These are phyloP conservation scores for Abortiporus biennis DNA, from an alignment of 1,284 basidiomycete species.

Conservation along the genomic window DNA sequence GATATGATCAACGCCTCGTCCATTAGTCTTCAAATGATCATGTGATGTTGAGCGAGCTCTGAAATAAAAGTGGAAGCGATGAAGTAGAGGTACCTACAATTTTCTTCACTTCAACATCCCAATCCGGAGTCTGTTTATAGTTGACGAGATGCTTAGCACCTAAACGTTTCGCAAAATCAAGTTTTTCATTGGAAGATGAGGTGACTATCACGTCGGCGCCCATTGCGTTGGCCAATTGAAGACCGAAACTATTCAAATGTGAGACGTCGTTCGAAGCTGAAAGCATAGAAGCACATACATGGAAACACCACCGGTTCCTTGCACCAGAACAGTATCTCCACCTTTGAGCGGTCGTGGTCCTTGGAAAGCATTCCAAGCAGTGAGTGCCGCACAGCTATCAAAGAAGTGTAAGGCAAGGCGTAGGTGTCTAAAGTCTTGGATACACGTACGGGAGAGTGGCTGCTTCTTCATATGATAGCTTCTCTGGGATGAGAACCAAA, in stretches of 20 bases:
- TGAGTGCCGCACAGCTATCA: conserved; percentile 25
- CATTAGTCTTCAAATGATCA: conserved; percentile 18
- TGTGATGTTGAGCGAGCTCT: neutral
- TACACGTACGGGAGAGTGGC: conserved; percentile 18
- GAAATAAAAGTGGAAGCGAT: neutral
- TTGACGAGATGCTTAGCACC: conserved; percentile 28
- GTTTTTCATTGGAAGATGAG: conserved; percentile 35
- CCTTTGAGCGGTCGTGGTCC: conserved; percentile 24
- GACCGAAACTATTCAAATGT: conserved; percentile 16
- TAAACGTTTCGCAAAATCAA: conserved; percentile 20
- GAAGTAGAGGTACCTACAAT: conserved; percentile 10
- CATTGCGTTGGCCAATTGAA: conserved; percentile 30
- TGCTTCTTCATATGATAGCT: conserved; percentile 30
- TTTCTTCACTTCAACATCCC: conserved; percentile 28
- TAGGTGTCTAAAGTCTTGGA: neutral
- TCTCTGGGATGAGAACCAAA: conserved; percentile 26
- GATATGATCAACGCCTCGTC: conserved; percentile 34
- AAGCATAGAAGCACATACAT: conserved; percentile 11
- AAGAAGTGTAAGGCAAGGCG: neutral
- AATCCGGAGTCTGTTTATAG: conserved; percentile 30
- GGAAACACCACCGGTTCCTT: conserved; percentile 33
- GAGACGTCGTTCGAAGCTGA: neutral
- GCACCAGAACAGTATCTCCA: conserved; percentile 25
- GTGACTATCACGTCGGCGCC: conserved; percentile 35
- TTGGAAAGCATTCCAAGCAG: conserved; percentile 32